phyloP scores from a whole-genome alignment of 345 rosid genomes.

The Eucalyptus polybractea region DNA sequence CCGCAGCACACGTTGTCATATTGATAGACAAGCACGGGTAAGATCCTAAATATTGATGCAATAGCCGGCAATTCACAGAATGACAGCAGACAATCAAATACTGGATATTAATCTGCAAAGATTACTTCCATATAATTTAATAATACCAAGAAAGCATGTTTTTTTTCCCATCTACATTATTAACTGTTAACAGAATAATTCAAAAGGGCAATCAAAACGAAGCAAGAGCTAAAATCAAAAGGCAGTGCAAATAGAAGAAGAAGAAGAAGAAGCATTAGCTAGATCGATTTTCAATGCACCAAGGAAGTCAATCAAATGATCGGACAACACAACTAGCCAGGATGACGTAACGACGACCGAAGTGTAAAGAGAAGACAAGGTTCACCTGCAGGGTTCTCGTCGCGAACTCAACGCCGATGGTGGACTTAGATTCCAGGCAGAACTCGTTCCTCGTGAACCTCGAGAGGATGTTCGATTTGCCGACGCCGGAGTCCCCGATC shows the following conservation, averaged over 20 bases:
- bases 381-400: conserved; percentile 26
- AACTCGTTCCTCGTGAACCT: conserved; percentile 31
- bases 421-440: conserved; percentile 34
- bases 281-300: background rate
- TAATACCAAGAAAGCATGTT: background rate
- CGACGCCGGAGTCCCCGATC: conserved; percentile 35
- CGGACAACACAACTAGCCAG: background rate
- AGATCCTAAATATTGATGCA: background rate
- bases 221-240: background rate
- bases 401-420: conserved; percentile 35
- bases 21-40: background rate
- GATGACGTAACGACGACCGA: background rate
- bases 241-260: background rate
- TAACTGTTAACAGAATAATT: background rate
- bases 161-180: background rate
- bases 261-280: background rate
- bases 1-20: background rate
- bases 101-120: background rate
- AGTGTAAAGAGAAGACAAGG: background rate
- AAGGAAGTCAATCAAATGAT: background rate
- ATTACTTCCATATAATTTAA: background rate
- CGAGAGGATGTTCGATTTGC: conserved; percentile 33
- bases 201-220: background rate
- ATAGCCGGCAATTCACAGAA: background rate
- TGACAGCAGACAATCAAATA: background rate